These are phyloP conservation scores for Fragaria iinumae DNA, from an alignment of 306 rosid species.

Conservation along the genomic window DNA sequence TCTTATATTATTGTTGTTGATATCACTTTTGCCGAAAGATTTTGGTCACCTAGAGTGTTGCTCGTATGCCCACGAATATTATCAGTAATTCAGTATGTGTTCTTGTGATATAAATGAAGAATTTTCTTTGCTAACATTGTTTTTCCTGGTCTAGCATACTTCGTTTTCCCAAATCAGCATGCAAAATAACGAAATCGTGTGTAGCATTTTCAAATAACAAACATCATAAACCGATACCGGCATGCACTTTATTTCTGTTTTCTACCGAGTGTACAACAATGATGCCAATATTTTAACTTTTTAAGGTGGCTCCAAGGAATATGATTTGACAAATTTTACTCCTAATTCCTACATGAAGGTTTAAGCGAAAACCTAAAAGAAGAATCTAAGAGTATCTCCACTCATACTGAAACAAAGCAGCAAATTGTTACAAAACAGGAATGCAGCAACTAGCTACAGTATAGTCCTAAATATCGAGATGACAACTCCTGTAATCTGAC, in stretches of 20 bases:
- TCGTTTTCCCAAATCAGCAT: neutral
- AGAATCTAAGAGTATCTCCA: conserved; percentile 15
- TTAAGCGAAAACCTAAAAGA: conserved; percentile 16
- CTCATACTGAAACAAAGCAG: conserved; percentile 7
- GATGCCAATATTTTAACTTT: neutral
- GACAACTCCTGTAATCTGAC: conserved; percentile 21
- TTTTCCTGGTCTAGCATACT: neutral
- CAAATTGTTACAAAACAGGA: conserved; percentile 2
- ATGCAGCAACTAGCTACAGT: conserved; percentile 13
- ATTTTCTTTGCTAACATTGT: neutral
- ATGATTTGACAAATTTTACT: neutral
- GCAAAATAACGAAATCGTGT: neutral
- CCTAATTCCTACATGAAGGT: neutral
- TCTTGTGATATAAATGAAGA: too few species aligned
- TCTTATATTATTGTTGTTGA: too few species aligned
- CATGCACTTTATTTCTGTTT: too few species aligned
- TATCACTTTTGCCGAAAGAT: too few species aligned
- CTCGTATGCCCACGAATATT: too few species aligned
- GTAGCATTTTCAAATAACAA: neutral
- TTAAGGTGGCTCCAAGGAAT: neutral
- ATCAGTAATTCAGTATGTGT: too few species aligned
- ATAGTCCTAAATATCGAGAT: conserved; percentile 20
- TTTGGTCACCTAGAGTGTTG: too few species aligned
- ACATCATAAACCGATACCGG: neutral
- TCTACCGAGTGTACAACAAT: neutral